Evolutionary conservation across 2,329 filamentous ascomycete genomes (phyloP).

Genomic region (Cercospora berteroae): DNA sequence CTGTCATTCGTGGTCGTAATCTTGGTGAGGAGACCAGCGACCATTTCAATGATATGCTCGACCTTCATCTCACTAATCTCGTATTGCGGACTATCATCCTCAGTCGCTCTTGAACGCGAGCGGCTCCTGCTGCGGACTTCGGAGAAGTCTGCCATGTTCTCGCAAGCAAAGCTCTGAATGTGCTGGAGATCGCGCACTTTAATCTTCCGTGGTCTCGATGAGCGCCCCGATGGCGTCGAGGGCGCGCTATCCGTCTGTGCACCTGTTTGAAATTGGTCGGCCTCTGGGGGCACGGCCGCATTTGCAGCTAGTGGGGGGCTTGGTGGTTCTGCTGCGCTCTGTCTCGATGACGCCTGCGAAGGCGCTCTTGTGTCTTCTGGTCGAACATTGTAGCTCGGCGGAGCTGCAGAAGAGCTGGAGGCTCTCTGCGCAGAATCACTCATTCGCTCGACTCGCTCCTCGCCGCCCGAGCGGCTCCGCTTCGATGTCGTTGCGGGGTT

Average conservation of each 20-base stretch:
- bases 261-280: slow-evolving; percentile 15
- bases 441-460: slow-evolving; percentile 30
- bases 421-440: slow-evolving; percentile 34
- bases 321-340: slow-evolving; percentile 21
- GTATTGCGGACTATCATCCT: slow-evolving; percentile 64
- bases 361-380: slow-evolving; percentile 16
- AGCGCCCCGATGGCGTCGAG: slow-evolving; percentile 31
- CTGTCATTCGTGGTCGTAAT: slow-evolving; percentile 95
- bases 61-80: slow-evolving; percentile 98
- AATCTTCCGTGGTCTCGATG: slow-evolving; percentile 59
- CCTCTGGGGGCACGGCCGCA: background rate
- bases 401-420: slow-evolving; percentile 31
- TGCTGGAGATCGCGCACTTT: slow-evolving; percentile 86
- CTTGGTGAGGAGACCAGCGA: slow-evolving; percentile 90
- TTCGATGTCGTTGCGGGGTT: slow-evolving; percentile 24
- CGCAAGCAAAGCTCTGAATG: slow-evolving; percentile 81
- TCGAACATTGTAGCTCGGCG: slow-evolving; percentile 23
- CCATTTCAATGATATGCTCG: slow-evolving; percentile 97
- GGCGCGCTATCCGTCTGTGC: slow-evolving; percentile 3
- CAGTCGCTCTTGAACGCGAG: slow-evolving; percentile 44
- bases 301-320: slow-evolving; percentile 32
- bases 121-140: slow-evolving; percentile 44
- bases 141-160: slow-evolving; percentile 64
- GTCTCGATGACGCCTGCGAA: slow-evolving; percentile 21
- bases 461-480: slow-evolving; percentile 28